phyloP scores from a whole-genome alignment of 805 yeast species.

The Wickerhamomyces kurtzmanii region DNA sequence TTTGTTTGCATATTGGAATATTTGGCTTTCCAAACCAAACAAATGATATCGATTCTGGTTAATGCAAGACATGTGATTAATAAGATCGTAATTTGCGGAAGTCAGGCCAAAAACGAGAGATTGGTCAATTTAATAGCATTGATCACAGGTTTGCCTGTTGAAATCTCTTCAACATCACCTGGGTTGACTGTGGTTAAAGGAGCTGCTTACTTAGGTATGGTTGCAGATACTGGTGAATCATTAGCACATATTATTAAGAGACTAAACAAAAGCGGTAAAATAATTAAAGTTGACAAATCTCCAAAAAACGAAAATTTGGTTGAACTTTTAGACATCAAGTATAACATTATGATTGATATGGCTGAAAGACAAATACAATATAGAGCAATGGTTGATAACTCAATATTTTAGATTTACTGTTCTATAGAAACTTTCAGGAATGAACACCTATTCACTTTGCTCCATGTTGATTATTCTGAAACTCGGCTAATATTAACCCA shows the following conservation, averaged over 20 bases:
- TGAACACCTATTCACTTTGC: slow-evolving; percentile 1
- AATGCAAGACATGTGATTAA: slow-evolving; percentile 14
- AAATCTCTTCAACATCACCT: slow-evolving; percentile 8
- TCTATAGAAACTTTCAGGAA: background rate
- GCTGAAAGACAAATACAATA: slow-evolving; percentile 23
- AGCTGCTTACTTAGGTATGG: slow-evolving; percentile 14
- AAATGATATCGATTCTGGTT: slow-evolving; percentile 23
- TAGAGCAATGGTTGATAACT: slow-evolving; percentile 13
- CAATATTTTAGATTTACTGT: background rate
- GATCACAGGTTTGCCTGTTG: slow-evolving; percentile 15
- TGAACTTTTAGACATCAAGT: slow-evolving; percentile 14
- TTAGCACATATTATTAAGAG: slow-evolving; percentile 6
- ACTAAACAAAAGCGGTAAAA: slow-evolving; percentile 3
- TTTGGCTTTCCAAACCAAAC: slow-evolving; percentile 37
- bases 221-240: slow-evolving; percentile 4
- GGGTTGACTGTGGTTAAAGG: slow-evolving; percentile 19
- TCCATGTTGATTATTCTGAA: slow-evolving; percentile 10
- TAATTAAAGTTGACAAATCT: background rate
- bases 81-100: slow-evolving; percentile 36
- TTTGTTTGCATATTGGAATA: slow-evolving; percentile 41
- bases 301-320: slow-evolving; percentile 7
- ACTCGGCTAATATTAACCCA: slow-evolving; percentile 35
- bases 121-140: slow-evolving; percentile 22
- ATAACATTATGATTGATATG: slow-evolving; percentile 21
- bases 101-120: slow-evolving; percentile 39